These are phyloP conservation scores for Apiospora kogelbergensis DNA, from an alignment of 2,329 filamentous ascomycete species.

Conservation along the genomic window DNA sequence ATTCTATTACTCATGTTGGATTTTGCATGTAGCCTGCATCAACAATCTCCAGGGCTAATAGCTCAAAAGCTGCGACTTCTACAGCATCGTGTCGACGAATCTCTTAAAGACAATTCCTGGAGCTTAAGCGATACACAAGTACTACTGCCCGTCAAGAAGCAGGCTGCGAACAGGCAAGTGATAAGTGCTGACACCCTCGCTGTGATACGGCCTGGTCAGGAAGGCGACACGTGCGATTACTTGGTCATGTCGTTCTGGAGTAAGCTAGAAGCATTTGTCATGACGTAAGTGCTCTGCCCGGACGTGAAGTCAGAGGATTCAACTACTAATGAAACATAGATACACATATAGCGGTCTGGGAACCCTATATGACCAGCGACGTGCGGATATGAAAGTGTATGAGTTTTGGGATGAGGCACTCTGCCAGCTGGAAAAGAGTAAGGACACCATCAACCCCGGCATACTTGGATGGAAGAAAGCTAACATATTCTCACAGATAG, in stretches of 20 bases:
- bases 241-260: conserved; percentile 61
- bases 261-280: conserved; percentile 56
- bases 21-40: conserved; percentile 66
- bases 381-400: conserved; percentile 37
- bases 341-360: conserved; percentile 57
- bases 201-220: conserved; percentile 50
- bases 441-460: conserved; percentile 16
- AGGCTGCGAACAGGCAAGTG: conserved; percentile 44
- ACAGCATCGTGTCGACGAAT: conserved; percentile 61
- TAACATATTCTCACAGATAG: conserved; percentile 24
- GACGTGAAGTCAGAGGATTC: neutral
- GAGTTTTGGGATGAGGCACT: conserved; percentile 41
- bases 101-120: conserved; percentile 46
- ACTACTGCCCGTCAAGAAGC: conserved; percentile 55
- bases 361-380: conserved; percentile 36
- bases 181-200: conserved; percentile 58
- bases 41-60: conserved; percentile 57
- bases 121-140: conserved; percentile 48
- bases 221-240: conserved; percentile 49
- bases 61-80: conserved; percentile 61
- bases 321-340: conserved; percentile 31
- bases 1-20: conserved; percentile 68
- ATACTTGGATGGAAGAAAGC: conserved; percentile 12
- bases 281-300: conserved; percentile 45
- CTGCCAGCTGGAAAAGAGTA: conserved; percentile 33